A percentile compares a stretch with the other conserved stretches of the same genome.
These are phyloP conservation scores for Cystobasidium onofrii DNA, from an alignment of 768 basidiomycete species.

Conservation along the genomic window DNA sequence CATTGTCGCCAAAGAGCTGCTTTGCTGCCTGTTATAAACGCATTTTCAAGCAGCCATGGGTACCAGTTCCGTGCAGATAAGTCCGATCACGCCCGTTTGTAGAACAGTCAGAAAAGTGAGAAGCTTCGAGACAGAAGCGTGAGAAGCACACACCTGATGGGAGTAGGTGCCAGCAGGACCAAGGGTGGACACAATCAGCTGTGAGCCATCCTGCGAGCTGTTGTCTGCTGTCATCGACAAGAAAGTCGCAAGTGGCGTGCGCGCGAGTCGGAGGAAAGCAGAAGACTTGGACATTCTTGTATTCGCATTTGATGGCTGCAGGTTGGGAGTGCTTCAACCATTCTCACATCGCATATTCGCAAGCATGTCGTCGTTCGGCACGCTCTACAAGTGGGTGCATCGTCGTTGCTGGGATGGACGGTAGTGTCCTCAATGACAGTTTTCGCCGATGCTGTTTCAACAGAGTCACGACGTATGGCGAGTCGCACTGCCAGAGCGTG, in stretches of 20 bases:
- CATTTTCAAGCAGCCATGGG: background rate
- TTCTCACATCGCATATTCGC: background rate
- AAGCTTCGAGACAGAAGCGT: background rate
- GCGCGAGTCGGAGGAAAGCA: constrained; percentile 1
- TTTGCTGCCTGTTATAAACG: constrained; percentile 33
- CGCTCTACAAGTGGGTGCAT: constrained; percentile 53
- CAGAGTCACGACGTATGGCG: constrained; percentile 90
- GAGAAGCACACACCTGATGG: constrained; percentile 34
- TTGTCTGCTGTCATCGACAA: background rate
- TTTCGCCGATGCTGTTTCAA: background rate
- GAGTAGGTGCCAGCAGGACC: constrained; percentile 42
- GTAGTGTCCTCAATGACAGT: background rate
- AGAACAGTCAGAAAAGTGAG: background rate
- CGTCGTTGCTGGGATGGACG: too few species aligned
- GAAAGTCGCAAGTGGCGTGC: background rate
- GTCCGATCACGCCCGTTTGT: background rate
- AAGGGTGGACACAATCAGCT: constrained; percentile 27
- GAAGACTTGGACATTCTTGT: background rate
- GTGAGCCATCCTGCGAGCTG: background rate
- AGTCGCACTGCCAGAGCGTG: constrained; percentile 93
- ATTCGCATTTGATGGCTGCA: too few species aligned
- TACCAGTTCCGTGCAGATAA: background rate
- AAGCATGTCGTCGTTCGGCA: constrained; percentile 89
- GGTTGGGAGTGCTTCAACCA: background rate
- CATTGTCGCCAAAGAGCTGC: constrained; percentile 34